phyloP scores from a whole-genome alignment of 306 rosid genomes.

The Castanea crenata region DNA sequence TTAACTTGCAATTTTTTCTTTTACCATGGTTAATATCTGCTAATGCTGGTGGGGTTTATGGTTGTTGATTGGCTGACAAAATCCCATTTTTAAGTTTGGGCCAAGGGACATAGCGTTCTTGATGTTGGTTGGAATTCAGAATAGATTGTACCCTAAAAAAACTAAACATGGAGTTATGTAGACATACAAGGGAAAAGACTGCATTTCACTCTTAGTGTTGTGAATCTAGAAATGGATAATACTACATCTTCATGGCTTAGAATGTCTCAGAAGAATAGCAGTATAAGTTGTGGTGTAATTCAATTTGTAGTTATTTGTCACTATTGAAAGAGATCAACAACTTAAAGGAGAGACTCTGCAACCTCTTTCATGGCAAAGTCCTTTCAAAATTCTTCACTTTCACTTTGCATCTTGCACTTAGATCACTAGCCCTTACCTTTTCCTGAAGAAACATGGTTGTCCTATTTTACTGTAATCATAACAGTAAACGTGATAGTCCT shows the following conservation, averaged over 20 bases:
- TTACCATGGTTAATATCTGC: neutral
- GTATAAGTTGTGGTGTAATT: neutral
- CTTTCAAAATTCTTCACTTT: neutral
- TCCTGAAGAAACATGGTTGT: neutral
- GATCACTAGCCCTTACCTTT: neutral
- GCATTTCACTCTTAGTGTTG: neutral
- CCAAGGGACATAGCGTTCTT: neutral
- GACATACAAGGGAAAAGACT: neutral
- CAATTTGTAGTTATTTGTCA: neutral
- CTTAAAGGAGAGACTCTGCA: neutral
- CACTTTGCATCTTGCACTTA: neutral
- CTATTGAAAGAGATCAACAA: neutral
- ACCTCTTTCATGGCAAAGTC: neutral
- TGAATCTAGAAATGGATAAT: neutral
- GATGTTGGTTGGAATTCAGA: neutral
- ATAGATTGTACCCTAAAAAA: neutral
- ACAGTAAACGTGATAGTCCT: neutral
- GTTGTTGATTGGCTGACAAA: neutral
- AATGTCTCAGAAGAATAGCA: neutral
- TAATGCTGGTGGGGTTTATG: neutral
- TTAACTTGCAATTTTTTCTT: neutral
- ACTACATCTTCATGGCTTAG: neutral
- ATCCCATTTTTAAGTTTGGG: neutral
- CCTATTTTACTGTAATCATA: neutral
- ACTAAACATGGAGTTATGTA: neutral